Percentiles rank a stretch among this genome's conserved stretches.
Conservation (phyloP, 2,329 filamentous ascomycete genomes). For the Cladosporium sp. region DNA sequence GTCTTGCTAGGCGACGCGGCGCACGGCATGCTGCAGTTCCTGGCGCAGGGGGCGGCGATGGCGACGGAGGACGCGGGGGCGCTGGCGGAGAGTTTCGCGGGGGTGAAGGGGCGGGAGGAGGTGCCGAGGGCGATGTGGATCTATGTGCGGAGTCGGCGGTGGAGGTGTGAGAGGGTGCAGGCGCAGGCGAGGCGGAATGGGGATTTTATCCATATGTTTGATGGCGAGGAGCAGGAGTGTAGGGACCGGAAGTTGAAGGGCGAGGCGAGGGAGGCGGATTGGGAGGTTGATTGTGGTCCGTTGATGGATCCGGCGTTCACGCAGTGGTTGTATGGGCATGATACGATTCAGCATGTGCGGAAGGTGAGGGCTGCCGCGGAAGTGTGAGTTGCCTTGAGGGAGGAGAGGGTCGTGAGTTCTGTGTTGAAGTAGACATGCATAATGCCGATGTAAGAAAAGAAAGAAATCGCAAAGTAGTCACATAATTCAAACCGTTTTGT, state of each 20-base stretch:
- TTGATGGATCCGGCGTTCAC: slow-evolving; percentile 4
- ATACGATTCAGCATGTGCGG: neutral
- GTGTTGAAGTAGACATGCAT: too few species aligned
- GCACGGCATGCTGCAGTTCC: slow-evolving; percentile 33
- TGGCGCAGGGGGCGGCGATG: slow-evolving; percentile 4
- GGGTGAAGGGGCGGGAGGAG: neutral
- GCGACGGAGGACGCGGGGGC: slow-evolving; percentile 7
- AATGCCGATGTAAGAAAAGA: too few species aligned
- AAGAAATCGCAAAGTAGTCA: too few species aligned
- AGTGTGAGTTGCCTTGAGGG: too few species aligned
- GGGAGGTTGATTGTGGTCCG: slow-evolving; percentile 4
- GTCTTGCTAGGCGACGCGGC: slow-evolving; percentile 34
- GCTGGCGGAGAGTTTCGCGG: slow-evolving; percentile 1
- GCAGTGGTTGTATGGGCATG: slow-evolving; percentile 3
- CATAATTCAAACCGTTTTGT: too few species aligned
- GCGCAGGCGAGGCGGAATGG: slow-evolving; percentile 4
- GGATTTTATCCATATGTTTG: slow-evolving; percentile 6
- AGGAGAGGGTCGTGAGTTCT: too few species aligned
- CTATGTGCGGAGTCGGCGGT: slow-evolving; percentile 9
- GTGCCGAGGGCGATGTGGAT: neutral
- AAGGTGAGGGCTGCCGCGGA: too few species aligned
- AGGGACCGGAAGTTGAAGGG: neutral
- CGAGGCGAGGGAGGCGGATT: neutral
- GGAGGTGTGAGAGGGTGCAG: slow-evolving; percentile 9
- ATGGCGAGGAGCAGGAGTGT: slow-evolving; percentile 5